Evolutionary conservation across 306 rosid genomes (phyloP).

Genomic region (Casuarina cunninghamiana): DNA sequence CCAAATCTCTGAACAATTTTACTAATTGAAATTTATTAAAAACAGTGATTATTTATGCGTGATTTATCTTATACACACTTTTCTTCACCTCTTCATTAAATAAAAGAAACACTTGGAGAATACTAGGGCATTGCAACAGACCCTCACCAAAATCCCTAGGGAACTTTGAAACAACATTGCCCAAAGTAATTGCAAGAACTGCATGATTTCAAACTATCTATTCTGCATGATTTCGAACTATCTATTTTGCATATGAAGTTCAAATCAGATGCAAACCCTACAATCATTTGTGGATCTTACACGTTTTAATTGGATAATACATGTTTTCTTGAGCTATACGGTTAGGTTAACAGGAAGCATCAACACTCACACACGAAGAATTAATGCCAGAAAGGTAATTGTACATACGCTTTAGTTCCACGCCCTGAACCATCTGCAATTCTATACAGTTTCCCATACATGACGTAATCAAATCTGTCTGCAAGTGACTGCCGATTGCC

Average conservation of each 20-base stretch:
- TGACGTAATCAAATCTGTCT: conserved; percentile 83
- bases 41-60: background rate
- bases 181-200: background rate
- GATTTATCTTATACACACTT: background rate
- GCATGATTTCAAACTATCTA: background rate
- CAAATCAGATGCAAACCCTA: background rate
- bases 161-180: background rate
- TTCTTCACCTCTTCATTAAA: background rate
- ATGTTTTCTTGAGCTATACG: background rate
- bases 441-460: conserved; percentile 86
- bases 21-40: no score
- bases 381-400: background rate
- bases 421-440: conserved; percentile 75
- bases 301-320: background rate
- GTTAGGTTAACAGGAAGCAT: background rate
- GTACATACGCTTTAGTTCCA: conserved; percentile 68
- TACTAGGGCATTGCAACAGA: background rate
- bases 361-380: background rate
- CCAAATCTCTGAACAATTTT: background rate
- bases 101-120: background rate
- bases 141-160: background rate
- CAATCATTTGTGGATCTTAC: background rate
- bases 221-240: background rate
- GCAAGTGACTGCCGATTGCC: conserved; percentile 56
- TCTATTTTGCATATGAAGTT: background rate